Base-by-base conservation (phyloP, 768 basidiomycete species). In the Lenzites betulinus region DNA sequence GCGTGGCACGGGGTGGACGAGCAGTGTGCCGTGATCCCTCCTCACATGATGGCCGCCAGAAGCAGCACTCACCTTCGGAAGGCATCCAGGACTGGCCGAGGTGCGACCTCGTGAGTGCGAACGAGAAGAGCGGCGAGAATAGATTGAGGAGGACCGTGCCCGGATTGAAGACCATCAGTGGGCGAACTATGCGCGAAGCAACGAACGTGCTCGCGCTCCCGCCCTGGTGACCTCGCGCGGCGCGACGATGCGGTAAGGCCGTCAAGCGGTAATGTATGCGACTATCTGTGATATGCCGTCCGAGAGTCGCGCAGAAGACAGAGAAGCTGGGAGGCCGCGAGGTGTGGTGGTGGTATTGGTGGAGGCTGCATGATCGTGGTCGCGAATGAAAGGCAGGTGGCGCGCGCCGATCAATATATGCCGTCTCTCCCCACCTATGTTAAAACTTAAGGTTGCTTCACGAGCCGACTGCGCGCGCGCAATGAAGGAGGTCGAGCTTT, bases 11-110 rank as follows among this genome's bases (percentile, higher is more conserved):
- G 22, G 18, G 46, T 30, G 28, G 36, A 41, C 35, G 18, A 43
- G 42, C 22, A 51, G 42, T n/a, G 44, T 63, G 62, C 58, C 61
- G 62, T 59, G 57, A 63, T 59, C 12, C 26, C 8, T 7, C 7
- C 61, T 58, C 62, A 63, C 62, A 63, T 63, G 62, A 63, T 41
- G 53, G 28, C 33, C 56, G 38, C 46, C 22, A 59, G 60, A 59
- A 57, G 57, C 51, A 55, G 61, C 54, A 48, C 57, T 48, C 28
- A 63, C 62, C 57, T 63, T 58, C 56, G 47, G 42, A 18, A 54
- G 35, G 44, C 44, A 18, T 28, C 52, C 43, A 43, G 16, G 39
- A 35, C 18, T 38, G 36, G 25, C 30, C 28, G 13, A 53, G 36
- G 25, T 53, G 57, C n/a, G 57, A 38, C 52, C 62, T 25, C 62